These are phyloP conservation scores for Raphanus sativus DNA, from an alignment of 345 rosid species.

Conservation along the genomic window DNA sequence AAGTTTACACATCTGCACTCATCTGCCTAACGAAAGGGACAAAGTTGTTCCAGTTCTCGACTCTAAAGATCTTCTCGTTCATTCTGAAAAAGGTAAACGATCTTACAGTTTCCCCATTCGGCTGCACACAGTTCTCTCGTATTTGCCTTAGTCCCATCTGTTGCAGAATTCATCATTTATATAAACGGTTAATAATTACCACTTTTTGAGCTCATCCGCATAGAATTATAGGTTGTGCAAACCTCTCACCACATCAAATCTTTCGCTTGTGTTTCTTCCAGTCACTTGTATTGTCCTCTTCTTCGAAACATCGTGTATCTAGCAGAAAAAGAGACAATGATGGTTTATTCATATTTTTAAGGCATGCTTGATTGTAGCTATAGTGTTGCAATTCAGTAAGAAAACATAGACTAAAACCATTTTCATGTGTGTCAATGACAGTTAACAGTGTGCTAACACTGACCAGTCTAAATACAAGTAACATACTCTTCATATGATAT, in stretches of 20 bases:
- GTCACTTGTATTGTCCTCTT: conserved; percentile 52
- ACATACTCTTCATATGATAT: conserved; percentile 5
- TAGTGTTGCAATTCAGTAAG: not conserved
- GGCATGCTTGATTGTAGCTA: not conserved
- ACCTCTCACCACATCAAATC: conserved; percentile 50
- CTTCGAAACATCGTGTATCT: conserved; percentile 52
- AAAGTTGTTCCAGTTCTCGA: conserved; percentile 68
- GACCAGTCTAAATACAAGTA: not conserved
- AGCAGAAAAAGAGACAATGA: conserved; percentile 23
- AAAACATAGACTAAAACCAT: conserved; percentile 15
- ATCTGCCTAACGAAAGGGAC: conserved; percentile 66
- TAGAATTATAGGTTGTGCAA: conserved; percentile 8
- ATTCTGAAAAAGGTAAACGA: conserved; percentile 69
- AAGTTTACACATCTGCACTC: conserved; percentile 49
- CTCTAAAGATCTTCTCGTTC: conserved; percentile 57
- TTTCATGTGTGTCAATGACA: not conserved
- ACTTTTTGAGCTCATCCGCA: conserved; percentile 2
- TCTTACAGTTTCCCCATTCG: conserved; percentile 58
- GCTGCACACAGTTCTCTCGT: conserved; percentile 53
- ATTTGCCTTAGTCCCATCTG: conserved; percentile 63
- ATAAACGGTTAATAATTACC: not conserved
- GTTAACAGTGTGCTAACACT: not conserved
- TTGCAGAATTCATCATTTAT: conserved; percentile 15
- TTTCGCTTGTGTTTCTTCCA: conserved; percentile 61
- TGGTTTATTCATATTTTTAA: conserved; percentile 8